Percentiles rank a stretch among this genome's conserved stretches.
phyloP scores from a whole-genome alignment of 257 asterid species.

The Solanum ahanhuiri region DNA sequence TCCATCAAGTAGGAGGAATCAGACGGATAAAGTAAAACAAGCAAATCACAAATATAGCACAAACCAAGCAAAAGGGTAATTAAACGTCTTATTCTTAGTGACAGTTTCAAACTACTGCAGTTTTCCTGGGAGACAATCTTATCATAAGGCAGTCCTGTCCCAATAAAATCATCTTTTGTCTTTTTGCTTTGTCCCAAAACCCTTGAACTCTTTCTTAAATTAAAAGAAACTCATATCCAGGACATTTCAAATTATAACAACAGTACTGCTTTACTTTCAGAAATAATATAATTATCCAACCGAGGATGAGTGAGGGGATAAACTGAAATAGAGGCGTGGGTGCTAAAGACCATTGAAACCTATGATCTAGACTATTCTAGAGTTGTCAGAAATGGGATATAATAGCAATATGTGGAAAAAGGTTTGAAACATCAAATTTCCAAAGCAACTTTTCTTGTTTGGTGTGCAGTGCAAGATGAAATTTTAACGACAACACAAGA shows the following conservation, averaged over 20 bases:
- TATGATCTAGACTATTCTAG: neutral
- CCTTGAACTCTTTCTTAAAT: neutral
- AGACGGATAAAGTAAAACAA: neutral
- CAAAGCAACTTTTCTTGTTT: neutral
- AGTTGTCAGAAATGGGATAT: neutral
- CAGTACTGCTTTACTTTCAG: neutral
- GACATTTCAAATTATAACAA: neutral
- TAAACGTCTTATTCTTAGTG: neutral
- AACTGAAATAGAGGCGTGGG: neutral
- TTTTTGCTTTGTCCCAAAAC: neutral
- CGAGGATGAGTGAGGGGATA: neutral
- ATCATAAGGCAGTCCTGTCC: neutral
- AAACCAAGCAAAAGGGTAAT: neutral
- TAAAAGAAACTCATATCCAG: neutral
- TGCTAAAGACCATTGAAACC: neutral
- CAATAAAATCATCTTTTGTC: neutral
- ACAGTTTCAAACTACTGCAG: neutral
- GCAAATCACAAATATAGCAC: neutral
- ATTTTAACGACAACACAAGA: neutral
- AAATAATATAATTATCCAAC: neutral
- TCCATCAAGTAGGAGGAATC: neutral
- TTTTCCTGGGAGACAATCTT: neutral
- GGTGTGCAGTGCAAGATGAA: neutral
- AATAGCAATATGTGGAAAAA: neutral
- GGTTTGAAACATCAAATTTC: neutral